A percentile compares a stretch with the other conserved stretches of the same genome.
These are phyloP conservation scores for Aspergillus flavus DNA, from an alignment of 2,329 filamentous ascomycete species.

Conservation along the genomic window DNA sequence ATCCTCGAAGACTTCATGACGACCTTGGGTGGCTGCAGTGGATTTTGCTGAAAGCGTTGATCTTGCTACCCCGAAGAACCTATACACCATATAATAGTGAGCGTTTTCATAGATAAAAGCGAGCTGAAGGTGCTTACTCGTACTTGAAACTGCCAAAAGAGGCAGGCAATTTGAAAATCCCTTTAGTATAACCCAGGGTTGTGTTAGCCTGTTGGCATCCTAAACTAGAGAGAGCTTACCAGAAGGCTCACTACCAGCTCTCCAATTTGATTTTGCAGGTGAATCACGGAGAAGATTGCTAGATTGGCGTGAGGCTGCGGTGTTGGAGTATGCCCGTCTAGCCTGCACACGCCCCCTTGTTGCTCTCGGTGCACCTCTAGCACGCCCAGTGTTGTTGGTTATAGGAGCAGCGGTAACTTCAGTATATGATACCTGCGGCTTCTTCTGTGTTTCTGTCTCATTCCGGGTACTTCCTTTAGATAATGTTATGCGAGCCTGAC, in stretches of 20 bases:
- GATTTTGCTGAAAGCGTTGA: slow-evolving; percentile 6
- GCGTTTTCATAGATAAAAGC: too few species aligned
- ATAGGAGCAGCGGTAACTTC: neutral
- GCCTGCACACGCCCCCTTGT: slow-evolving; percentile 14
- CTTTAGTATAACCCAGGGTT: slow-evolving; percentile 10
- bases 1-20: slow-evolving; percentile 29
- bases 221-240: slow-evolving; percentile 17
- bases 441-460: slow-evolving; percentile 10
- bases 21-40: slow-evolving; percentile 7
- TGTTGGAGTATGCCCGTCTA: slow-evolving; percentile 1
- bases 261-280: slow-evolving; percentile 29
- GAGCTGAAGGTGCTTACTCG: slow-evolving; percentile 21
- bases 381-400: neutral
- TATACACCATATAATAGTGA: neutral
- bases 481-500: neutral
- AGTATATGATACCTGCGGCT: neutral
- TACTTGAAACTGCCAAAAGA: slow-evolving; percentile 26
- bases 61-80: slow-evolving; percentile 26
- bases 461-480: neutral
- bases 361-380: slow-evolving; percentile 3
- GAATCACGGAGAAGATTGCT: slow-evolving; percentile 24
- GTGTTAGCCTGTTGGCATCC: neutral
- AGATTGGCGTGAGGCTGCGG: slow-evolving; percentile 6
- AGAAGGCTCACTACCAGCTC: slow-evolving; percentile 19
- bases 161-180: slow-evolving; percentile 19